phyloP scores from a whole-genome alignment of 2,329 filamentous ascomycete species.

The Stromatinia cepivora region DNA sequence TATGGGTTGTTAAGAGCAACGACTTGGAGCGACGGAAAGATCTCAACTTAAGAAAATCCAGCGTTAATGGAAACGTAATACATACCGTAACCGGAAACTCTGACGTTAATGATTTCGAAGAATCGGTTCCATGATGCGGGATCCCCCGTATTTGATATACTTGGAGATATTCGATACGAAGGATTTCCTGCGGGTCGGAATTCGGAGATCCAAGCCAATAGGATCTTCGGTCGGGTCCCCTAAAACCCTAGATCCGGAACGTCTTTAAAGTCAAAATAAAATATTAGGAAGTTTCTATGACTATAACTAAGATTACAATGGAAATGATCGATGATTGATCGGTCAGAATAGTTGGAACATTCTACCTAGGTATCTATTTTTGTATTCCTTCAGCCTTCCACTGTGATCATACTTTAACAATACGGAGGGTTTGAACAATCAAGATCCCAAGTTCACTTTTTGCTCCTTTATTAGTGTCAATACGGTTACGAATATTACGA shows the following conservation, averaged over 20 bases:
- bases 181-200: not conserved
- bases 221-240: slow-evolving; percentile 7
- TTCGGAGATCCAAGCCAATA: slow-evolving; percentile 2
- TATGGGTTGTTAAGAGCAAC: not conserved
- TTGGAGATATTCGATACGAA: not conserved
- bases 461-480: not conserved
- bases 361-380: too few species aligned
- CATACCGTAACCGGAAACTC: not conserved
- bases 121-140: not conserved
- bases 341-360: too few species aligned
- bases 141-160: not conserved
- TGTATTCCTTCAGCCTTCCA: not conserved
- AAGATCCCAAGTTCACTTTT: not conserved
- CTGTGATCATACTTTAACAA: not conserved
- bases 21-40: not conserved
- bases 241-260: not conserved
- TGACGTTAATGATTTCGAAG: not conserved
- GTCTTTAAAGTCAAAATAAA: not conserved
- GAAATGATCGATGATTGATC: not conserved
- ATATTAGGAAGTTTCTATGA: not conserved
- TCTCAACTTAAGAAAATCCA: not conserved
- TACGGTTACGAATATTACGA: not conserved
- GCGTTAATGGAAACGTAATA: not conserved
- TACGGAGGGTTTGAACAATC: not conserved
- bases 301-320: not conserved